Evolutionary conservation across 192 early-diverging fungal genomes (phyloP).

Genomic region (Podila epicladia): DNA sequence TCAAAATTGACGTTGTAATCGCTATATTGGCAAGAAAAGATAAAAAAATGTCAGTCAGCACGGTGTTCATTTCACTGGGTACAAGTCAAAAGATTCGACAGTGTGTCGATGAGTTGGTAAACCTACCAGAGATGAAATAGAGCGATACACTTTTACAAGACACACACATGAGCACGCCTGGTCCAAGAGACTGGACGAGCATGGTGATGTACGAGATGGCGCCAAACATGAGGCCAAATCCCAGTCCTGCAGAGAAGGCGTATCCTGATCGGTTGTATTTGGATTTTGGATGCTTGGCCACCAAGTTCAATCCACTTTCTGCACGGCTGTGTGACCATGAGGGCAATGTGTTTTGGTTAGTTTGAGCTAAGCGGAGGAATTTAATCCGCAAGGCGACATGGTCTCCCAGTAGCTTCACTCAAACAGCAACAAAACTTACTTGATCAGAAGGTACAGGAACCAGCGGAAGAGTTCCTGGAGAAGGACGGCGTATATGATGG

Average conservation of each 20-base stretch:
- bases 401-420: background rate
- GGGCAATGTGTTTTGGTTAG: background rate
- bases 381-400: no score
- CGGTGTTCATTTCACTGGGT: background rate
- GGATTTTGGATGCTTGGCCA: conserved; percentile 71
- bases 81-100: background rate
- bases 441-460: conserved; percentile 66
- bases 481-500: conserved; percentile 66
- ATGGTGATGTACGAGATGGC: conserved; percentile 74
- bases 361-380: no score
- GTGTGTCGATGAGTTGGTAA: no score
- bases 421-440: conserved; percentile 34
- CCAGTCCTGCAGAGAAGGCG: conserved; percentile 77
- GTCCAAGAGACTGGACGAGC: conserved; percentile 73
- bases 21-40: conserved; percentile 50
- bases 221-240: conserved; percentile 78
- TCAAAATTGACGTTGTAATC: conserved; percentile 74
- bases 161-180: conserved; percentile 72
- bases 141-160: conserved; percentile 69
- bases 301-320: conserved; percentile 70
- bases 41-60: background rate
- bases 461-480: conserved; percentile 78
- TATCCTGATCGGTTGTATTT: conserved; percentile 68
- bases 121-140: conserved; percentile 75
- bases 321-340: conserved; percentile 56